Evolutionary conservation across 805 yeast genomes (phyloP).

Genomic region (Jamesozyma spencerorum): DNA sequence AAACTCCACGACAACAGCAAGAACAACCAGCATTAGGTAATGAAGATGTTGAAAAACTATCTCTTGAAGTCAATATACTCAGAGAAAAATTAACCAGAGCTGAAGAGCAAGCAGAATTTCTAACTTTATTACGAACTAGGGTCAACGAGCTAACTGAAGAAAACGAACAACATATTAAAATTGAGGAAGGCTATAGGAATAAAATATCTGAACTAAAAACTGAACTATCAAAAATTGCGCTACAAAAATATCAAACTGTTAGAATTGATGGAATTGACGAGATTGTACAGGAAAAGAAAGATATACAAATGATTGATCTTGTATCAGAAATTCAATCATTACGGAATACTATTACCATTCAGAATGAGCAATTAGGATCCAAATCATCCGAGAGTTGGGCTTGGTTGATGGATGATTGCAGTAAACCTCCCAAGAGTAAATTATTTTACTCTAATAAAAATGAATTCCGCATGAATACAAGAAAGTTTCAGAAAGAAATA

Average conservation of each 20-base stretch:
- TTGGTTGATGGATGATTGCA: constrained; percentile 5
- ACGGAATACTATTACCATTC: background rate
- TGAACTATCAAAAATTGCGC: constrained; percentile 18
- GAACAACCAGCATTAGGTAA: background rate
- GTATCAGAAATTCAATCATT: constrained; percentile 37
- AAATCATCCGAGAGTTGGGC: constrained; percentile 8
- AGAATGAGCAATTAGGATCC: background rate
- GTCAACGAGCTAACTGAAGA: background rate
- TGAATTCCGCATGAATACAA: background rate
- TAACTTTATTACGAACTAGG: too few species aligned
- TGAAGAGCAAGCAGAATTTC: too few species aligned
- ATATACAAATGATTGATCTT: constrained; percentile 30
- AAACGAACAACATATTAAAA: background rate
- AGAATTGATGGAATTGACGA: constrained; percentile 28
- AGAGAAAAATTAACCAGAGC: too few species aligned
- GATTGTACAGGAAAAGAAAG: constrained; percentile 29
- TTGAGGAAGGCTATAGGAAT: background rate
- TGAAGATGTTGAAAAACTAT: background rate
- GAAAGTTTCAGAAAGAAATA: background rate
- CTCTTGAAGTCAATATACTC: background rate
- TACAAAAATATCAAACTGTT: constrained; percentile 19
- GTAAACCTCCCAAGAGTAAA: too few species aligned
- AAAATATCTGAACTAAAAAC: background rate
- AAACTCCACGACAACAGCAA: background rate
- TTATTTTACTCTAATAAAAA: background rate